These are phyloP conservation scores for Solanum phureja DNA, from an alignment of 257 asterid genomes.

Conservation along the genomic window DNA sequence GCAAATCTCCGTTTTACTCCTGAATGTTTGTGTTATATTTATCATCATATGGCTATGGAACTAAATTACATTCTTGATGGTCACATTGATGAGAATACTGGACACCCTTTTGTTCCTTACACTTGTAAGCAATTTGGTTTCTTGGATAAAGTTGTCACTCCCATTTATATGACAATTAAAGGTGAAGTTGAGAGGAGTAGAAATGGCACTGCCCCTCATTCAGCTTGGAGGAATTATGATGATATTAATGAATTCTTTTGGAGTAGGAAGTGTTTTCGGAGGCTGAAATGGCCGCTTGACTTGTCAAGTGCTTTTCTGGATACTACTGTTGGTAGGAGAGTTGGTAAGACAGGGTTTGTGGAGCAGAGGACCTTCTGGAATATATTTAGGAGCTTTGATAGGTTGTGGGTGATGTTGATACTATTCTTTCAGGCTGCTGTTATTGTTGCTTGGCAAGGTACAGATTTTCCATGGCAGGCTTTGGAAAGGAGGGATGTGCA, in stretches of 20 bases:
- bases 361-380: slow-evolving; percentile 98
- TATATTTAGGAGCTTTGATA: slow-evolving; percentile 81
- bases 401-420: slow-evolving; percentile 82
- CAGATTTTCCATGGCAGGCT: slow-evolving; percentile 70
- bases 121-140: slow-evolving; percentile 63
- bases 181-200: slow-evolving; percentile 87
- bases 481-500: slow-evolving; percentile 60
- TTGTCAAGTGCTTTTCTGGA: slow-evolving; percentile 41
- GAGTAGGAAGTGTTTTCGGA: slow-evolving; percentile 78
- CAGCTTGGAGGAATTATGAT: slow-evolving; percentile 98
- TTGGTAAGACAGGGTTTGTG: slow-evolving; percentile 92
- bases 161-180: slow-evolving; percentile 46
- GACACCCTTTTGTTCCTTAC: slow-evolving; percentile 52
- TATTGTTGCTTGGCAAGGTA: slow-evolving; percentile 75
- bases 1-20: slow-evolving; percentile 78
- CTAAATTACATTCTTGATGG: slow-evolving; percentile 74
- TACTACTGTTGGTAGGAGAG: slow-evolving; percentile 39
- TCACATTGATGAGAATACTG: slow-evolving; percentile 60
- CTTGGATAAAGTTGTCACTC: slow-evolving; percentile 50
- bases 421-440: slow-evolving; percentile 84
- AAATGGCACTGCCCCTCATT: slow-evolving; percentile 87
- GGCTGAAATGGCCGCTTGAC: slow-evolving; percentile 79
- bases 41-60: slow-evolving; percentile 84
- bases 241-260: slow-evolving; percentile 91
- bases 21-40: slow-evolving; percentile 80